A percentile compares a stretch with the other conserved stretches of the same genome.
These are phyloP conservation scores for Melastoma candidum DNA, from an alignment of 441 rosid species.

Conservation along the genomic window DNA sequence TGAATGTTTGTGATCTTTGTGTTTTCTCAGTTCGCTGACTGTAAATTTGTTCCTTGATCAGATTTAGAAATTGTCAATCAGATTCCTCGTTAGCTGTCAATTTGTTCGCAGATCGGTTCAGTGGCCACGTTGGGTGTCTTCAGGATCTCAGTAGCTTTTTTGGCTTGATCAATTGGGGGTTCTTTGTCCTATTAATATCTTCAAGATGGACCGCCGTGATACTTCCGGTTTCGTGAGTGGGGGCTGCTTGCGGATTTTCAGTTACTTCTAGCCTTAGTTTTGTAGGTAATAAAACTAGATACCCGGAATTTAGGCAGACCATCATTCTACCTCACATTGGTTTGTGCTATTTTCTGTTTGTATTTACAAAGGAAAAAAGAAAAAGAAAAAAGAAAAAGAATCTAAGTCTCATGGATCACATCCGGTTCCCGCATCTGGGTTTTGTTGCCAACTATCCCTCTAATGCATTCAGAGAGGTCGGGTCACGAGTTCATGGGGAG, in stretches of 20 bases:
- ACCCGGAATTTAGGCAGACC: conserved; percentile 57
- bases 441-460: conserved; percentile 39
- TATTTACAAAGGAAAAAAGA: conserved; percentile 4
- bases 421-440: conserved; percentile 34
- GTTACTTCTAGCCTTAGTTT: conserved; percentile 31
- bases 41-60: too few species aligned
- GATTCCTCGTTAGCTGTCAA: too few species aligned
- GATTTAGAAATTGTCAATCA: too few species aligned
- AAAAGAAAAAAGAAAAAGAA: too few species aligned
- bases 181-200: not conserved
- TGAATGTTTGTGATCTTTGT: too few species aligned
- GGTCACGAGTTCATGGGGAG: conserved; percentile 34
- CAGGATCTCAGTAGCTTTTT: not conserved
- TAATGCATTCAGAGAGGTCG: conserved; percentile 43
- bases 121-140: not conserved
- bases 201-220: conserved; percentile 13
- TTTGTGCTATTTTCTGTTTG: conserved; percentile 35
- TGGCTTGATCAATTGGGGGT: not conserved
- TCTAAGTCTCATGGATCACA: conserved; percentile 15
- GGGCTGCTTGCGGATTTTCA: conserved; percentile 21
- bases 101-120: too few species aligned
- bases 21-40: too few species aligned
- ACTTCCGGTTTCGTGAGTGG: conserved; percentile 16
- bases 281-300: conserved; percentile 33
- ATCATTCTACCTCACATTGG: conserved; percentile 19